Conservation (phyloP, 257 asterid species). For the Cinchona pubescens region DNA sequence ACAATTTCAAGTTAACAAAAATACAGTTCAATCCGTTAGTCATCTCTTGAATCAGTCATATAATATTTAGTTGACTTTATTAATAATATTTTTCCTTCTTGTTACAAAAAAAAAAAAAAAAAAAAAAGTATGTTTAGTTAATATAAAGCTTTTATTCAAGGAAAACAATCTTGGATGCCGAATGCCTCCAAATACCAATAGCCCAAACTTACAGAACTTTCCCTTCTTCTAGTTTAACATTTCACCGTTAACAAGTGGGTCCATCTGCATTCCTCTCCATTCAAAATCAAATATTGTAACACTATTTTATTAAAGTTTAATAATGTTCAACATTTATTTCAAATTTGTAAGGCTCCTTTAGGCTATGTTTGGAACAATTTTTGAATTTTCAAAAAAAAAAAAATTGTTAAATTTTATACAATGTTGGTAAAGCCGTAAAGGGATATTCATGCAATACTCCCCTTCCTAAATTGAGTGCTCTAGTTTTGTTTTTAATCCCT, state of each 20-base stretch:
- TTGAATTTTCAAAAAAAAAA: not conserved
- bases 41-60: too few species aligned
- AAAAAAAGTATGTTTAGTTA: not conserved
- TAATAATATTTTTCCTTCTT: too few species aligned
- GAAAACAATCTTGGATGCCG: not conserved
- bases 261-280: not conserved
- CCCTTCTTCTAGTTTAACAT: not conserved
- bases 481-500: too few species aligned
- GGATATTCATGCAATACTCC: too few species aligned
- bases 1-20: too few species aligned
- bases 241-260: not conserved
- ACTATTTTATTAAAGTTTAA: not conserved
- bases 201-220: not conserved
- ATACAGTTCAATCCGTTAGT: too few species aligned
- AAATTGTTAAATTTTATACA: too few species aligned
- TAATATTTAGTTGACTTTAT: too few species aligned
- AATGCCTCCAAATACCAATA: too few species aligned
- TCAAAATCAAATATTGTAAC: not conserved
- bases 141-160: not conserved
- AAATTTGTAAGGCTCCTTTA: not conserved
- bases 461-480: too few species aligned
- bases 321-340: not conserved
- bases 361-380: not conserved
- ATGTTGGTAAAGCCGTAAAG: too few species aligned
- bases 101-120: too few species aligned